phyloP scores from a whole-genome alignment of 1,139 yeast species.

The Hyphopichia buzzinii region DNA sequence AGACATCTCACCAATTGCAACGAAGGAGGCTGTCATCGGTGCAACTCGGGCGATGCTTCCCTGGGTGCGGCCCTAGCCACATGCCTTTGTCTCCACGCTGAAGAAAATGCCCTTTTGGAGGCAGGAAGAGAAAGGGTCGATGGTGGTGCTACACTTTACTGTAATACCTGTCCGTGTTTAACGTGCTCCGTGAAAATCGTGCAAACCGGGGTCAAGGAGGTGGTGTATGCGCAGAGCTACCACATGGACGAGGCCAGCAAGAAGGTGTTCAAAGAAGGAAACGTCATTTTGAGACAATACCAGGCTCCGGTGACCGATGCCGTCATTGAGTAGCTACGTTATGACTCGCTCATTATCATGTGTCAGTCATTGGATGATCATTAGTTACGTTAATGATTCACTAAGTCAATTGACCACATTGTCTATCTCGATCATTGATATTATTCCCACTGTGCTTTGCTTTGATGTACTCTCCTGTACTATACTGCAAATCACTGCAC shows the following conservation, averaged over 20 bases:
- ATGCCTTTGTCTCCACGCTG: slow-evolving; percentile 93
- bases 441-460: too few relatives aligned
- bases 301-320: slow-evolving; percentile 46
- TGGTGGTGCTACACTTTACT: slow-evolving; percentile 67
- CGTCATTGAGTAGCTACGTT: neutral
- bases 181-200: slow-evolving; percentile 95
- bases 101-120: slow-evolving; percentile 91
- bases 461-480: too few relatives aligned
- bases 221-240: slow-evolving; percentile 90
- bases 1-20: slow-evolving; percentile 83
- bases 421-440: too few relatives aligned
- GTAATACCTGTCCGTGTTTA: slow-evolving; percentile 96
- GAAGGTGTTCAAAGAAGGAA: slow-evolving; percentile 69
- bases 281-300: slow-evolving; percentile 71
- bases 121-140: slow-evolving; percentile 84
- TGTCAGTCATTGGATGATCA: too few relatives aligned
- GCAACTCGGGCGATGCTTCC: slow-evolving; percentile 64
- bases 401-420: too few relatives aligned
- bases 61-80: slow-evolving; percentile 63
- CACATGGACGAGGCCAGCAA: slow-evolving; percentile 83
- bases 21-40: slow-evolving; percentile 91
- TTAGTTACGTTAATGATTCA: too few relatives aligned
- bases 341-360: too few relatives aligned
- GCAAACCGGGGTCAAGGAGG: slow-evolving; percentile 87
- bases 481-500: too few relatives aligned